phyloP scores from a whole-genome alignment of 2,329 filamentous ascomycete genomes.

The Amesomyces nigricolor region DNA sequence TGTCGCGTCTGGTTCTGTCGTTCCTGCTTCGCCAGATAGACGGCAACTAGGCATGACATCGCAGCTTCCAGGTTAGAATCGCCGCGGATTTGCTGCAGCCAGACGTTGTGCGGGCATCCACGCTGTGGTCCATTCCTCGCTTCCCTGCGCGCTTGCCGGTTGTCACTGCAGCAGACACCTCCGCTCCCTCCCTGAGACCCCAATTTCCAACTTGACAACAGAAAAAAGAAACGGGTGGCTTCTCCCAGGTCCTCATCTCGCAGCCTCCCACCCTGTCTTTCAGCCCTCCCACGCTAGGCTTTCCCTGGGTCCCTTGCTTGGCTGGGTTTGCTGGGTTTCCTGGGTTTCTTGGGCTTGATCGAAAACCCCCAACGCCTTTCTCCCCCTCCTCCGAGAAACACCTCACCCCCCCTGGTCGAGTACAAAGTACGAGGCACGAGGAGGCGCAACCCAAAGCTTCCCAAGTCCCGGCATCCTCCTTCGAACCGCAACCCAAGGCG shows the following conservation, averaged over 20 bases:
- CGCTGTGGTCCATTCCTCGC: background rate
- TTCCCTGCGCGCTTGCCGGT: conserved; percentile 1
- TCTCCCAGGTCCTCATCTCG: conserved; percentile 11
- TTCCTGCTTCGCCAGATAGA: background rate
- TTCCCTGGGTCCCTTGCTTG: background rate
- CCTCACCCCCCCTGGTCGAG: background rate
- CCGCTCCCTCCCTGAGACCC: conserved; percentile 12
- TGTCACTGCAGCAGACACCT: conserved; percentile 4
- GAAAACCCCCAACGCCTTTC: conserved; percentile 14
- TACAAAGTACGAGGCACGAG: conserved; percentile 20
- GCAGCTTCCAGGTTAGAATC: background rate
- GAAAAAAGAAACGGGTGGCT: conserved; percentile 15
- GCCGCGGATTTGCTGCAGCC: conserved; percentile 3
- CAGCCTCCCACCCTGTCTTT: conserved; percentile 21
- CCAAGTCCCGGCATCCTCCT: conserved; percentile 10
- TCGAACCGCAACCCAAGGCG: background rate
- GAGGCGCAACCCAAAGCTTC: conserved; percentile 8
- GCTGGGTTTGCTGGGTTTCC: conserved; percentile 11
- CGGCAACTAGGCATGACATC: background rate
- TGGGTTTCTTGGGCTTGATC: conserved; percentile 18
- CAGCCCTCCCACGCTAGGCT: conserved; percentile 27
- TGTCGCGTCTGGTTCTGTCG: background rate
- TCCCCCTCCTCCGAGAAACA: conserved; percentile 1
- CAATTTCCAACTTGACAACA: conserved; percentile 14
- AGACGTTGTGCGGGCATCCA: background rate